Evolutionary conservation across 1,284 basidiomycete genomes (phyloP).

Genomic region (Cryptococcus wingfieldii): DNA sequence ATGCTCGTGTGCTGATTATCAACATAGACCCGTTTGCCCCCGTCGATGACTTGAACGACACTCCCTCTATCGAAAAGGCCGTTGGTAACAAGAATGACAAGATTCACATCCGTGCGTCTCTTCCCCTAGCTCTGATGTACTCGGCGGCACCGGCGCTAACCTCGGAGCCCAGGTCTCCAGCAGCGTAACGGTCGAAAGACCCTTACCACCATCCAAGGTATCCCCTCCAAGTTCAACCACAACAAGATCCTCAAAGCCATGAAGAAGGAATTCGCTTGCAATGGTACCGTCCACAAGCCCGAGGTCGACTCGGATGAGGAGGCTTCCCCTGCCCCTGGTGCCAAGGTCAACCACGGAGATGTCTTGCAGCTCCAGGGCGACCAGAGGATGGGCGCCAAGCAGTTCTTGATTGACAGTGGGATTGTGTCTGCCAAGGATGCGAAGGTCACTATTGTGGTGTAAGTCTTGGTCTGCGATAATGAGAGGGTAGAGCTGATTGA

Average conservation of each 20-base stretch:
- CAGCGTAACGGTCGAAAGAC: slow-evolving; percentile 99
- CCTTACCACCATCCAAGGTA: slow-evolving; percentile 93
- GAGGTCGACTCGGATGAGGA: slow-evolving; percentile 45
- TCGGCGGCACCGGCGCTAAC: neutral
- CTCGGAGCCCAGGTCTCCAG: slow-evolving; percentile 62
- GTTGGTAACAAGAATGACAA: slow-evolving; percentile 73
- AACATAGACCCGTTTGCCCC: slow-evolving; percentile 80
- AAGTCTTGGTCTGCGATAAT: slow-evolving; percentile 11
- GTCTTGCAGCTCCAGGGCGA: slow-evolving; percentile 99
- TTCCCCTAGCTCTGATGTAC: neutral
- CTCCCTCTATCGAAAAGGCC: slow-evolving; percentile 60
- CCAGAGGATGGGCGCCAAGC: slow-evolving; percentile 85
- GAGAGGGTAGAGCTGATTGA: neutral
- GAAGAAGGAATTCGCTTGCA: slow-evolving; percentile 99
- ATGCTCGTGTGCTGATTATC: neutral
- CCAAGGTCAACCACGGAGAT: slow-evolving; percentile 89
- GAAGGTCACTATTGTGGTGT: slow-evolving; percentile 51
- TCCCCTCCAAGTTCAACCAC: slow-evolving; percentile 92
- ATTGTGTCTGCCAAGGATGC: slow-evolving; percentile 49
- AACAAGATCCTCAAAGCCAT: slow-evolving; percentile 99
- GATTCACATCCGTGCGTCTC: slow-evolving; percentile 73
- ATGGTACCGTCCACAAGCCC: slow-evolving; percentile 79
- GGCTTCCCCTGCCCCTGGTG: slow-evolving; percentile 29
- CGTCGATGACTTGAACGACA: slow-evolving; percentile 47
- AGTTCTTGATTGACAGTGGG: slow-evolving; percentile 66